phyloP scores from a whole-genome alignment of 768 basidiomycete species.

The Gautieria morchelliformis region DNA sequence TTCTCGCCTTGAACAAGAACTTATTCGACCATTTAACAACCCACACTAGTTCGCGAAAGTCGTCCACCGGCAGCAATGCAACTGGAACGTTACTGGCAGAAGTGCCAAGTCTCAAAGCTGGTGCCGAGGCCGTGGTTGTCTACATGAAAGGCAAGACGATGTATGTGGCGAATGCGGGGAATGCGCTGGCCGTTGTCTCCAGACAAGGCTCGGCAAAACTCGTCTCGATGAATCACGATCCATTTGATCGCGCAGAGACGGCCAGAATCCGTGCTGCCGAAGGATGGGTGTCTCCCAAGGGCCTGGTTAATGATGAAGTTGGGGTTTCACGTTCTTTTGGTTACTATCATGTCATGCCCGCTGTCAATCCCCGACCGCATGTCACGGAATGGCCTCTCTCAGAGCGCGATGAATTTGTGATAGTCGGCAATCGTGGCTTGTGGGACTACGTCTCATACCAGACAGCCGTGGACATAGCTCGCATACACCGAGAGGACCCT shows the following conservation, averaged over 20 bases:
- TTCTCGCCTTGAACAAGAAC: conserved; percentile 77
- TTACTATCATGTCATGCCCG: conserved; percentile 80
- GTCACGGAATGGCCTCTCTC: conserved; percentile 59
- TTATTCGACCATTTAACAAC: conserved; percentile 56
- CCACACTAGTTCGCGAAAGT: conserved; percentile 43
- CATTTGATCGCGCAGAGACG: conserved; percentile 79
- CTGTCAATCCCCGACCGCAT: conserved; percentile 84
- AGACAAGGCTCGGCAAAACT: conserved; percentile 61
- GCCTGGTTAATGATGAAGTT: conserved; percentile 84
- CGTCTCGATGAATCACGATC: conserved; percentile 78
- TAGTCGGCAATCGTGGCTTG: conserved; percentile 84
- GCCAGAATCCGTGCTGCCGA: conserved; percentile 83
- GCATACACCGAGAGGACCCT: conserved; percentile 48
- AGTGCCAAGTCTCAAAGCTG: conserved; percentile 44
- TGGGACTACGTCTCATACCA: conserved; percentile 95
- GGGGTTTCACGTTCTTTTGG: conserved; percentile 93
- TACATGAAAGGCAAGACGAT: conserved; percentile 74
- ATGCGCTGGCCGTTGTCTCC: conserved; percentile 81
- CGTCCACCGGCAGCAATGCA: conserved; percentile 52
- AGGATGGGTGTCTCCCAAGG: conserved; percentile 88
- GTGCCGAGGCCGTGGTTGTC: conserved; percentile 78
- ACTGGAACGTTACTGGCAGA: conserved; percentile 28
- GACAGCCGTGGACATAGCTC: conserved; percentile 92
- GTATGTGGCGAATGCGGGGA: conserved; percentile 85
- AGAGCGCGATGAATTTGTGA: conserved; percentile 90